Conservation (phyloP, 2,329 filamentous ascomycete species). For the Fusarium sp. region DNA sequence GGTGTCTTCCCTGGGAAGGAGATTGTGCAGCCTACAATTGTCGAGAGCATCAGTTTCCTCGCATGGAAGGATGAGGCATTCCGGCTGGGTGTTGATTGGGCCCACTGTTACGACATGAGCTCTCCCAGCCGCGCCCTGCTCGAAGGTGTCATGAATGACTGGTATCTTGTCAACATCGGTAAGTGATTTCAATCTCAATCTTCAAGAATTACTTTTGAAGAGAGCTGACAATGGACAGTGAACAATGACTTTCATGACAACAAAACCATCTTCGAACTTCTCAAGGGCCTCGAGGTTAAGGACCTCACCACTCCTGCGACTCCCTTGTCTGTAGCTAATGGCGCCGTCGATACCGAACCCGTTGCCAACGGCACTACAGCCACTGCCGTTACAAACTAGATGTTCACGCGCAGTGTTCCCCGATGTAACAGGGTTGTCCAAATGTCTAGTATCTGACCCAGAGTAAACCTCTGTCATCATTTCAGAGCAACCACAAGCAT, state of each 20-base stretch:
- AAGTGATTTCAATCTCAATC: conserved; percentile 54
- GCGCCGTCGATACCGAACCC: conserved; percentile 17
- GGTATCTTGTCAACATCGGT: conserved; percentile 97
- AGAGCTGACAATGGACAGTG: conserved; percentile 65
- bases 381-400: conserved; percentile 34
- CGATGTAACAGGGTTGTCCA: conserved; percentile 2
- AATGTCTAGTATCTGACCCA: conserved; percentile 18
- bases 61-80: conserved; percentile 99
- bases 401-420: not conserved
- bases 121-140: conserved; percentile 85
- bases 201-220: not conserved
- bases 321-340: conserved; percentile 44
- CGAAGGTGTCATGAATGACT: conserved; percentile 85
- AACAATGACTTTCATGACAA: conserved; percentile 97
- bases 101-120: conserved; percentile 83
- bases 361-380: conserved; percentile 26
- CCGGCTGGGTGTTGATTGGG: conserved; percentile 92
- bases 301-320: conserved; percentile 65
- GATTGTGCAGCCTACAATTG: conserved; percentile 99
- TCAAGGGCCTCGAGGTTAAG: conserved; percentile 80
- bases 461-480: conserved; percentile 9
- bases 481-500: conserved; percentile 32
- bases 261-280: conserved; percentile 85
- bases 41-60: conserved; percentile 96
- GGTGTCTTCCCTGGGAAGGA: conserved; percentile 99